phyloP scores from a whole-genome alignment of 345 rosid species.

The Hibiscus mutabilis region DNA sequence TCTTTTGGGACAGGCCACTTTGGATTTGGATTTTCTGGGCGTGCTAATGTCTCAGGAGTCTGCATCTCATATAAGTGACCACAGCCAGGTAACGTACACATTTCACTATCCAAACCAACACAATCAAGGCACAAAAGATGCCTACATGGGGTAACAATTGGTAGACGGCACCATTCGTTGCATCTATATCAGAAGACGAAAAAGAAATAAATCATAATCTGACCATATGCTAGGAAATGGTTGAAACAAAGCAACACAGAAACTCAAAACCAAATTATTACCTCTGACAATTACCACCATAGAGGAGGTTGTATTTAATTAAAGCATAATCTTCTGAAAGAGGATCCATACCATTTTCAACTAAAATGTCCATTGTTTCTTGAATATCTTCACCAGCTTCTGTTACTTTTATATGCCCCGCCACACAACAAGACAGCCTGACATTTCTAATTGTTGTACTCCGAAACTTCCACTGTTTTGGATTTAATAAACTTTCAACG shows the following conservation, averaged over 20 bases:
- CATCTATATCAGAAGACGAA: conserved; percentile 42
- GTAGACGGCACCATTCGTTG: conserved; percentile 96
- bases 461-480: conserved; percentile 92
- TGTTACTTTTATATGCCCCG: conserved; percentile 83
- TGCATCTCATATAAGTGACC: conserved; percentile 82
- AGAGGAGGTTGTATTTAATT: conserved; percentile 55
- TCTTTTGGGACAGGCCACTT: conserved; percentile 96
- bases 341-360: conserved; percentile 54
- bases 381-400: conserved; percentile 87
- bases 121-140: conserved; percentile 89
- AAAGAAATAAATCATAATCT: conserved; percentile 1
- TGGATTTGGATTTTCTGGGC: conserved; percentile 94
- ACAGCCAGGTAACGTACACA: conserved; percentile 70
- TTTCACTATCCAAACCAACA: conserved; percentile 65
- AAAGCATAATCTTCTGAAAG: conserved; percentile 57
- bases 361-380: conserved; percentile 86
- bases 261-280: conserved; percentile 24
- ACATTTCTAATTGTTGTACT: conserved; percentile 64
- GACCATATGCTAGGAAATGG: conserved; percentile 7
- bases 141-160: conserved; percentile 83
- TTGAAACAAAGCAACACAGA: conserved; percentile 4
- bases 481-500: conserved; percentile 90
- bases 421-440: conserved; percentile 93
- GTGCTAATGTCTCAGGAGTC: conserved; percentile 63
- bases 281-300: conserved; percentile 88